phyloP scores from a whole-genome alignment of 352 stramenopile genomes.

The Globisporangium megalacanthum region DNA sequence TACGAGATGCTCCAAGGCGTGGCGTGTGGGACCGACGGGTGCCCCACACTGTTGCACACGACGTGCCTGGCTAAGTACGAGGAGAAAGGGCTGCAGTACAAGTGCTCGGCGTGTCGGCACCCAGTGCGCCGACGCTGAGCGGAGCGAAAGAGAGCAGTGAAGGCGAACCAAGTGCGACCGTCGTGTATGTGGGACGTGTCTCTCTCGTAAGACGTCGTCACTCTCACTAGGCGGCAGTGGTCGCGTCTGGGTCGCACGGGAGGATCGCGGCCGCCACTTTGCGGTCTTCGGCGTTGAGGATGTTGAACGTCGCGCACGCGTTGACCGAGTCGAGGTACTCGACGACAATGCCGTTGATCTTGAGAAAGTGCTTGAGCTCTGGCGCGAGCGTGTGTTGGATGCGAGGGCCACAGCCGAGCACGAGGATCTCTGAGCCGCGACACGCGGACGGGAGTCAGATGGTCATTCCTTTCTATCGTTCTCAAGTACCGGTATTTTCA shows the following conservation, averaged over 20 bases:
- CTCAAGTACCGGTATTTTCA: too few species aligned
- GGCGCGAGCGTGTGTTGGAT: conserved; percentile 58
- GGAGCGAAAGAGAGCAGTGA: not conserved
- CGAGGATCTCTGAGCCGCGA: conserved; percentile 52
- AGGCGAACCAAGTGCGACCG: too few species aligned
- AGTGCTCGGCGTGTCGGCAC: conserved; percentile 46
- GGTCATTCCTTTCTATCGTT: too few species aligned
- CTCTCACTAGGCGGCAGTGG: conserved; percentile 2
- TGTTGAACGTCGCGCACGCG: conserved; percentile 88
- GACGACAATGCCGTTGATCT: conserved; percentile 79
- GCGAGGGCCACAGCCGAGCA: conserved; percentile 68
- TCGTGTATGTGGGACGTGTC: too few species aligned
- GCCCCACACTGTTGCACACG: conserved; percentile 41
- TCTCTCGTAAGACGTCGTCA: not conserved
- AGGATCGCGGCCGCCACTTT: conserved; percentile 76
- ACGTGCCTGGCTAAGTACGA: conserved; percentile 64
- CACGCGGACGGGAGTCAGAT: not conserved
- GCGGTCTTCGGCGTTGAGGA: conserved; percentile 88
- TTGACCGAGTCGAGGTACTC: conserved; percentile 84
- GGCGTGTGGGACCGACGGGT: conserved; percentile 25
- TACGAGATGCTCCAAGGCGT: conserved; percentile 70
- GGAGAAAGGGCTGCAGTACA: conserved; percentile 51
- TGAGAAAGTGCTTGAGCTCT: conserved; percentile 69
- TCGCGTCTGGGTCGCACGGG: conserved; percentile 46
- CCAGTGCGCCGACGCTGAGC: conserved; percentile 20